These are phyloP conservation scores for Nicotiana benthamiana DNA, from an alignment of 257 asterid species.

Conservation along the genomic window DNA sequence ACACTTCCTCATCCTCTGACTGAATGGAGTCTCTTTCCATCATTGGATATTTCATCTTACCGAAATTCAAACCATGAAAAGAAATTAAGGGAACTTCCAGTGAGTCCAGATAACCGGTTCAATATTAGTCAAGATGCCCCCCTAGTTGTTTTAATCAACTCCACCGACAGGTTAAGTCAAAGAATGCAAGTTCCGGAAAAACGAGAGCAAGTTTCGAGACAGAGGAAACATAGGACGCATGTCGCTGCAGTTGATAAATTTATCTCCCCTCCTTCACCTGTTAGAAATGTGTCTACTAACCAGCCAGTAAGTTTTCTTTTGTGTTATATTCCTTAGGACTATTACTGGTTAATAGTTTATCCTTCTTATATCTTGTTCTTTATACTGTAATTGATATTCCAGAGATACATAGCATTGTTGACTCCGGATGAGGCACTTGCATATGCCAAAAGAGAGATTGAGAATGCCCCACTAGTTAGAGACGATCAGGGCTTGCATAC, in stretches of 20 bases:
- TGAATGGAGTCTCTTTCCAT: slow-evolving; percentile 34
- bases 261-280: slow-evolving; percentile 15
- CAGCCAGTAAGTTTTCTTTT: slow-evolving; percentile 30
- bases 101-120: slow-evolving; percentile 17
- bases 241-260: slow-evolving; percentile 20
- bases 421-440: slow-evolving; percentile 73
- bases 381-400: background rate
- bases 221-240: slow-evolving; percentile 13
- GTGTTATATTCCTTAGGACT: background rate
- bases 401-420: slow-evolving; percentile 53
- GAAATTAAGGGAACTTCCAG: slow-evolving; percentile 23
- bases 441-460: slow-evolving; percentile 58
- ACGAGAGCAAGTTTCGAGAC: slow-evolving; percentile 10
- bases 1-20: slow-evolving; percentile 62
- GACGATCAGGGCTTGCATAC: slow-evolving; percentile 66
- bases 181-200: slow-evolving; percentile 1
- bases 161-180: slow-evolving; percentile 27
- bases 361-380: slow-evolving; percentile 4
- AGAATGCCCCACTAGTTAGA: slow-evolving; percentile 43
- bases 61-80: slow-evolving; percentile 17
- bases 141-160: slow-evolving; percentile 22
- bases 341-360: background rate
- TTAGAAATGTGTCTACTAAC: slow-evolving; percentile 19
- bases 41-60: slow-evolving; percentile 17
- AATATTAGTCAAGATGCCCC: slow-evolving; percentile 27